A percentile compares a stretch with the other conserved stretches of the same genome.
Conservation (phyloP, 768 basidiomycete genomes). For the Cystofilobasidium bisporidii region DNA sequence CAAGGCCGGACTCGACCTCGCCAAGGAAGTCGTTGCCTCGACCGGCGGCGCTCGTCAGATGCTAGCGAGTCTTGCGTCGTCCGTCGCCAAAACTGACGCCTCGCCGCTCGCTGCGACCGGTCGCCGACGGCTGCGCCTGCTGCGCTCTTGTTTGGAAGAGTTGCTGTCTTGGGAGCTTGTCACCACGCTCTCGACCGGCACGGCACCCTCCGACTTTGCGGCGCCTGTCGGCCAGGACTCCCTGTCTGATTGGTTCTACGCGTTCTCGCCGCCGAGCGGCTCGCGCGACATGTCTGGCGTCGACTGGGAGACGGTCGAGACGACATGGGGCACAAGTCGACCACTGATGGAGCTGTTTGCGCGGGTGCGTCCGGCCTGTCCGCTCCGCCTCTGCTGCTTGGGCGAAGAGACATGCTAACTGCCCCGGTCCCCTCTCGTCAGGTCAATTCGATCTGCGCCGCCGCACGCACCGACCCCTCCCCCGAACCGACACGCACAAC, state of each 20-base stretch:
- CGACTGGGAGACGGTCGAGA: conserved; percentile 7
- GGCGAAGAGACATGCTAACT: too few relatives aligned
- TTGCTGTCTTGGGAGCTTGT: neutral
- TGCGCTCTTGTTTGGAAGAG: neutral
- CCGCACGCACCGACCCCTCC: neutral
- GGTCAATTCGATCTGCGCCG: neutral
- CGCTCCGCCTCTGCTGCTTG: too few relatives aligned
- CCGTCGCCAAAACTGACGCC: neutral
- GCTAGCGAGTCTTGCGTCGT: neutral
- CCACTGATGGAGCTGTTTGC: neutral
- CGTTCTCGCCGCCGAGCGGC: neutral
- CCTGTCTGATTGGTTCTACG: neutral
- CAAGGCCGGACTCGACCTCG: neutral
- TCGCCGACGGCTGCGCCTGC: neutral
- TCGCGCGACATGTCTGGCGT: neutral
- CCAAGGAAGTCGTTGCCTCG: neutral
- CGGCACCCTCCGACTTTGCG: neutral
- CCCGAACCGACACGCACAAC: neutral
- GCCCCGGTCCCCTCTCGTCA: neutral
- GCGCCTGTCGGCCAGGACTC: neutral
- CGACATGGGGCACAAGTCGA: neutral
- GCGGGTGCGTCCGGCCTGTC: neutral
- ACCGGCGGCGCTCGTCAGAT: neutral
- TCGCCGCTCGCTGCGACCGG: too few relatives aligned
- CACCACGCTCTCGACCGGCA: neutral